phyloP scores from a whole-genome alignment of 306 rosid species.

The Trifolium fragiferum region DNA sequence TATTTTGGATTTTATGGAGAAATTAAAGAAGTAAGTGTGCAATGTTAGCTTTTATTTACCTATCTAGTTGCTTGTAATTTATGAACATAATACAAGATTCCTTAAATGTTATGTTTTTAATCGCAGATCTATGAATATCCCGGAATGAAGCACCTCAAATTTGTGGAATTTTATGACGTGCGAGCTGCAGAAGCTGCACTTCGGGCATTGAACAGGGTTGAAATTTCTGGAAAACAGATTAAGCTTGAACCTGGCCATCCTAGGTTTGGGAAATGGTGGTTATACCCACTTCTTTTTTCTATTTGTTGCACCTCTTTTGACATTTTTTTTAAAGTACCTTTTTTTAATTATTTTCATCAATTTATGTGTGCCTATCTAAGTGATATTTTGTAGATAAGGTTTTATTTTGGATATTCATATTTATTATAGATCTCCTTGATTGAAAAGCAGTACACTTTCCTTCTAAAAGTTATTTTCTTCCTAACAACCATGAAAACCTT shows the following conservation, averaged over 20 bases:
- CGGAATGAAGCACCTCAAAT: constrained; percentile 52
- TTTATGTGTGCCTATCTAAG: constrained; percentile 15
- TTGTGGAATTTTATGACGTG: constrained; percentile 72
- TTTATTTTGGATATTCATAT: constrained; percentile 27
- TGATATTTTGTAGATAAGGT: constrained; percentile 7
- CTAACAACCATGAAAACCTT: constrained; percentile 36
- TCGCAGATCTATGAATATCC: constrained; percentile 69
- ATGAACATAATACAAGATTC: constrained; percentile 11
- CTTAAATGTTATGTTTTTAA: constrained; percentile 32
- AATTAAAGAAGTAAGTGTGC: constrained; percentile 65
- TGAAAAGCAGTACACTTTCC: constrained; percentile 24
- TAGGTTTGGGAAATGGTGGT: constrained; percentile 56
- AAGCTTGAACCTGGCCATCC: constrained; percentile 70
- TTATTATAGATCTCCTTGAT: constrained; percentile 42
- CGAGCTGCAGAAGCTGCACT: constrained; percentile 80
- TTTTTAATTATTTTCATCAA: constrained; percentile 14
- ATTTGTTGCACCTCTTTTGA: neutral
- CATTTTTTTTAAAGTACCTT: neutral
- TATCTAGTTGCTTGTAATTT: constrained; percentile 21
- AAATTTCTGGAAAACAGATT: constrained; percentile 75
- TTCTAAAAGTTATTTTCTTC: constrained; percentile 32
- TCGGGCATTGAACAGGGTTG: constrained; percentile 59
- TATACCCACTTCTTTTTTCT: constrained; percentile 32
- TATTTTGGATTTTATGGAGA: constrained; percentile 80
- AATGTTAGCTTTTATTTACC: constrained; percentile 35